Evolutionary conservation across 2,329 filamentous ascomycete species (phyloP), one percentile per base, ranked within the genome.

Genomic region (Fonsecaea monophora): DNA sequence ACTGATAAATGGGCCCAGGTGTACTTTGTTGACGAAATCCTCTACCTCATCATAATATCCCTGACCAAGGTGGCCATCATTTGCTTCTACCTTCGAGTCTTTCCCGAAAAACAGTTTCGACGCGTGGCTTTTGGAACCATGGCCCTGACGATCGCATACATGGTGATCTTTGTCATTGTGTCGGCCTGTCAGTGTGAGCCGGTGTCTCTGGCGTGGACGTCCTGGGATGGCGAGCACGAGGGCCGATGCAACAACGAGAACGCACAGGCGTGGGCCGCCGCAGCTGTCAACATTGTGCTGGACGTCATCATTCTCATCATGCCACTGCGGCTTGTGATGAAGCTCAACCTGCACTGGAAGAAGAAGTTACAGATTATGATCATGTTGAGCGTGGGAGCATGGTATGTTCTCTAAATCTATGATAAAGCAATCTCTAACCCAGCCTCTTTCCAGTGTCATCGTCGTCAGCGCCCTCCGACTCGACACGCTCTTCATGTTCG

Each of bases 231-330:
- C 0, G 75, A 81, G 60, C 78, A 82, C 42, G 4, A 74, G 0
- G 86, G 86, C 0, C 75, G 67, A 1, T 89, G 87, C 68, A 72
- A 84, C 25, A 77, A 85, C 63, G 75, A 83, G 67, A 85, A 84
- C 65, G 75, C 77, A 1, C 77, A 86, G 2, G 81, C 77, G 0
- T 87, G 83, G 82, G 78, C 82, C 38, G 82, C 84, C 38, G 85
- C 85, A 0, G 79, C 73, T n/a, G 80, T 85, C 60, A 84, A 82
- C 66, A 86, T 88, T 53, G 74, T 75, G 0, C 75, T 85, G 25
- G 86, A 88, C 66, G 10, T 84, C 1, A 82, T 82, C 78, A 83
- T 87, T 71, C 77, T 87, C 18, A 78, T 75, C 0, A 75, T 88
- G 3, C 85, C 86, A 0, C 71, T 86, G 4, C 79, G 78, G 25